A percentile compares a stretch with the other conserved stretches of the same genome.
These are phyloP conservation scores for Imleria badia DNA, from an alignment of 768 basidiomycete species.

Conservation along the genomic window DNA sequence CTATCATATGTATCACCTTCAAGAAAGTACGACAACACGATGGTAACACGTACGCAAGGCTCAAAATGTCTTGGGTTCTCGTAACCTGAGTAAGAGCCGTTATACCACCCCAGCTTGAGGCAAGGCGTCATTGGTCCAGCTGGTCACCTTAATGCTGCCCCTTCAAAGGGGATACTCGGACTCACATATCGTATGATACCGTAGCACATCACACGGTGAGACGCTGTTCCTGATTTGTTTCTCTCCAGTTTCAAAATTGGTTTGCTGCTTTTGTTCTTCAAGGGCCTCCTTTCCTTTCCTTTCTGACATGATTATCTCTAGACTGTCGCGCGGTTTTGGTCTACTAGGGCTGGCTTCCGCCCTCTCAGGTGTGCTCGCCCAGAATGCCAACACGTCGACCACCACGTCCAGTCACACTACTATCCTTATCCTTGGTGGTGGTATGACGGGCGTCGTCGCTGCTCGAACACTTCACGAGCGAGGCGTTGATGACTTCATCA, in stretches of 20 bases:
- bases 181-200: not conserved
- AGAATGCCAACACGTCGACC: constrained; percentile 9
- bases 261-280: not conserved
- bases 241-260: not conserved
- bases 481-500: constrained; percentile 56
- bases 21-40: too few species aligned
- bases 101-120: too few species aligned
- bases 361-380: constrained; percentile 2
- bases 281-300: not conserved
- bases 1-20: too few species aligned
- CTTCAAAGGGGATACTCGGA: not conserved
- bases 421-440: constrained; percentile 65
- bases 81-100: too few species aligned
- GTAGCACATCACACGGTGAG: not conserved
- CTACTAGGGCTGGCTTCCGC: constrained; percentile 6
- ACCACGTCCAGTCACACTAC: constrained; percentile 21
- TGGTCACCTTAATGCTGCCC: not conserved
- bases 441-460: constrained; percentile 63
- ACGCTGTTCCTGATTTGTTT: too few species aligned
- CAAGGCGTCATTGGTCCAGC: too few species aligned
- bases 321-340: not conserved
- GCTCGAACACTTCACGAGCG: constrained; percentile 56
- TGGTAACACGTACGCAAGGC: too few species aligned
- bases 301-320: constrained; percentile 14
- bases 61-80: too few species aligned